phyloP scores from a whole-genome alignment of 2,329 filamentous ascomycete genomes.

The Claviceps lovelessii region DNA sequence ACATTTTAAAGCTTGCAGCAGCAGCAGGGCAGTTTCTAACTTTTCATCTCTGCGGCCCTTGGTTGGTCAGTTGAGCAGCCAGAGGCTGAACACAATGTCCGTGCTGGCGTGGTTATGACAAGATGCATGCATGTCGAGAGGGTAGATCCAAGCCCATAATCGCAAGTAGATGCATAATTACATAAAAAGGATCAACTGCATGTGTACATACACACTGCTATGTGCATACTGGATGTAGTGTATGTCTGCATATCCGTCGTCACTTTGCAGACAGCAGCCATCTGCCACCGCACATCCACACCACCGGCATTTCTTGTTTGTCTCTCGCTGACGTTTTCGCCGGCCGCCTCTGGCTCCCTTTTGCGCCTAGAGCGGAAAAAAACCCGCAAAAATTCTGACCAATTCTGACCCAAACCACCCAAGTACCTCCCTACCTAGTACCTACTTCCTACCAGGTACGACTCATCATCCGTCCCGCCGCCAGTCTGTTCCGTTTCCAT shows the following conservation, averaged over 20 bases:
- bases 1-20: too few species aligned
- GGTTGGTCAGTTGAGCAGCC: background rate
- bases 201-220: background rate
- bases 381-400: too few species aligned
- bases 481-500: background rate
- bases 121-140: background rate
- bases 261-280: background rate
- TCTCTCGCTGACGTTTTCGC: too few species aligned
- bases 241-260: too few species aligned
- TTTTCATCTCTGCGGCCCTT: background rate
- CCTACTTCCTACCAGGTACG: too few species aligned
- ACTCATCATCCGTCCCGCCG: background rate
- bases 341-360: too few species aligned
- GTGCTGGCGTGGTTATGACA: background rate
- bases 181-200: background rate
- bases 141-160: background rate
- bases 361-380: too few species aligned
- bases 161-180: background rate
- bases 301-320: too few species aligned
- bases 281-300: background rate
- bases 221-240: too few species aligned
- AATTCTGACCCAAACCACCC: too few species aligned
- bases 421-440: too few species aligned
- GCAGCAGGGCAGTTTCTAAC: constrained; percentile 2
- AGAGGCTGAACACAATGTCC: too few species aligned